A percentile compares a stretch with the other conserved stretches of the same genome.
Conservation (phyloP, 2,329 filamentous ascomycete genomes). For the Cladosporium oxysporum region DNA sequence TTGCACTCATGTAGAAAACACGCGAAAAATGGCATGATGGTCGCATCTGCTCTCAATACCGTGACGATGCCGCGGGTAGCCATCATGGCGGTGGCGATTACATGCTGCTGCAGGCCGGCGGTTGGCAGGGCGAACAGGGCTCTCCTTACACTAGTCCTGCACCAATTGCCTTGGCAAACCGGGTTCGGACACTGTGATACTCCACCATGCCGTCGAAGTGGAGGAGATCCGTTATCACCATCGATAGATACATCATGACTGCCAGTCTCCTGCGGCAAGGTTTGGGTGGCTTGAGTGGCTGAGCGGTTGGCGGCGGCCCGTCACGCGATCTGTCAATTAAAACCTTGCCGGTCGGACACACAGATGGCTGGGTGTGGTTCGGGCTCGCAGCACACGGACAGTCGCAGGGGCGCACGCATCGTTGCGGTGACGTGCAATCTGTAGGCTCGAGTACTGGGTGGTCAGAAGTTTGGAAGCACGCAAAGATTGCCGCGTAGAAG, state of each 20-base stretch:
- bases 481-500: background rate
- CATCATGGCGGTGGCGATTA: background rate
- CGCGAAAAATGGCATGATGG: background rate
- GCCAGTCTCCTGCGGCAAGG: background rate
- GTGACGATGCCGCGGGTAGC: background rate
- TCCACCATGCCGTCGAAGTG: background rate
- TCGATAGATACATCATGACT: background rate
- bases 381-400: background rate
- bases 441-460: background rate
- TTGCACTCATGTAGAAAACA: background rate
- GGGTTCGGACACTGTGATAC: background rate
- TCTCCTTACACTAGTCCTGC: conserved; percentile 5
- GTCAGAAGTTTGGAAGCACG: background rate
- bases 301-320: background rate
- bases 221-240: background rate
- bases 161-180: conserved; percentile 1
- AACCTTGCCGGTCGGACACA: background rate
- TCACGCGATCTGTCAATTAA: background rate
- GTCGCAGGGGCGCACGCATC: background rate
- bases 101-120: background rate
- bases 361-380: background rate
- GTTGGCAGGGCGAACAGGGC: background rate
- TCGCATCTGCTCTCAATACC: background rate
- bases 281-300: background rate
- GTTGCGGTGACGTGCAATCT: conserved; percentile 1